phyloP scores from a whole-genome alignment of 495 filamentous ascomycete species.

The Podospora bellae-mahoneyi region DNA sequence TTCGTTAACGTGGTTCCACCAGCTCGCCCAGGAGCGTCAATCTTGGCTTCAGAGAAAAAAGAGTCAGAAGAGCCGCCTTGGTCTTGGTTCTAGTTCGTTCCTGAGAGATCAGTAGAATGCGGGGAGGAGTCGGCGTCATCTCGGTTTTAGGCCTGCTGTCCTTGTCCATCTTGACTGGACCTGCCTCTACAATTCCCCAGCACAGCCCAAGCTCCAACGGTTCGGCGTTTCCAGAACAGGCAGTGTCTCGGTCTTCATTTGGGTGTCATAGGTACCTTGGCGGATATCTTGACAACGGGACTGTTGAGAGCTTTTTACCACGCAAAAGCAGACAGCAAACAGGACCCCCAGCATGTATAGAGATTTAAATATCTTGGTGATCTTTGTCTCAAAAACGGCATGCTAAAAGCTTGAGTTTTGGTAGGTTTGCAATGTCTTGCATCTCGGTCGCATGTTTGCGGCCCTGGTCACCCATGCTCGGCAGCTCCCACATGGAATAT shows the following conservation, averaged over 20 bases:
- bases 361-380: background rate
- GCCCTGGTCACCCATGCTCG: background rate
- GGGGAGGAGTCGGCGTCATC: background rate
- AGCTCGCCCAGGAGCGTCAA: background rate
- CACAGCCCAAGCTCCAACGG: slow-evolving; percentile 2
- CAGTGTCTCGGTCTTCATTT: background rate
- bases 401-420: background rate
- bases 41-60: background rate
- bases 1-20: background rate
- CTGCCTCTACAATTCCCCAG: background rate
- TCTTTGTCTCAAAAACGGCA: slow-evolving; percentile 2
- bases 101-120: background rate
- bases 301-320: background rate
- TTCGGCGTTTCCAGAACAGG: slow-evolving; percentile 1
- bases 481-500: background rate
- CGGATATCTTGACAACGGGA: slow-evolving; percentile 2
- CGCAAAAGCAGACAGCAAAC: too few relatives aligned
- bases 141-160: background rate
- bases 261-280: slow-evolving; percentile 11
- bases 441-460: slow-evolving; percentile 3
- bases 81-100: background rate
- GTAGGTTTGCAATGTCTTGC: background rate
- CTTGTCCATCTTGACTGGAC: background rate
- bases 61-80: background rate
- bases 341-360: background rate